phyloP scores from a whole-genome alignment of 2,329 filamentous ascomycete species.

The Fusarium metavorans region DNA sequence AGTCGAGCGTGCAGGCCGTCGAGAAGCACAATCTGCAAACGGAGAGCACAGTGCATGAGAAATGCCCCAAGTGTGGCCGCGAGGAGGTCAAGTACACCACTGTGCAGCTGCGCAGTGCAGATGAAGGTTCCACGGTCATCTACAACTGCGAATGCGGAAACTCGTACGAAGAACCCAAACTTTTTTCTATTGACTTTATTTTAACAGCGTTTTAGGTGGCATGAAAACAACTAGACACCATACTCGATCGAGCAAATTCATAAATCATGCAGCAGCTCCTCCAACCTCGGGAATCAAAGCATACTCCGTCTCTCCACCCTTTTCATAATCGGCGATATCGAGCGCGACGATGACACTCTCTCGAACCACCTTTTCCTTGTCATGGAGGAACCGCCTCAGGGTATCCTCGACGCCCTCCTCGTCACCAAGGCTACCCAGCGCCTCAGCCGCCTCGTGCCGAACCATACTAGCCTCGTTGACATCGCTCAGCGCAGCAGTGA shows the following conservation, averaged over 20 bases:
- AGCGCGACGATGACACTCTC: slow-evolving; percentile 96
- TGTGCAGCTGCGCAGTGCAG: slow-evolving; percentile 88
- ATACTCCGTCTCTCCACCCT: slow-evolving; percentile 89
- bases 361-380: slow-evolving; percentile 91
- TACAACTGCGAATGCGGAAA: slow-evolving; percentile 89
- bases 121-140: slow-evolving; percentile 94
- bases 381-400: slow-evolving; percentile 84
- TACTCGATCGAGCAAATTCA: slow-evolving; percentile 32
- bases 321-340: slow-evolving; percentile 98
- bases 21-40: slow-evolving; percentile 82
- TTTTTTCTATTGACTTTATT: slow-evolving; percentile 27
- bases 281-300: slow-evolving; percentile 81
- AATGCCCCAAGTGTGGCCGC: slow-evolving; percentile 83
- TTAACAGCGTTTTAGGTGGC: slow-evolving; percentile 58
- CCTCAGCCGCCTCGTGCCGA: slow-evolving; percentile 95
- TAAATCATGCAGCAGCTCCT: slow-evolving; percentile 54
- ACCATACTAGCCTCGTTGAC: slow-evolving; percentile 93
- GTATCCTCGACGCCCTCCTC: slow-evolving; percentile 93
- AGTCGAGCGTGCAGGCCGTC: slow-evolving; percentile 86
- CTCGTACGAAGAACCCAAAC: slow-evolving; percentile 66
- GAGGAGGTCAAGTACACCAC: slow-evolving; percentile 87
- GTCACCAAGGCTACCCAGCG: slow-evolving; percentile 91
- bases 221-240: slow-evolving; percentile 68
- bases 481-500: slow-evolving; percentile 83
- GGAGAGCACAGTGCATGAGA: slow-evolving; percentile 74